These are phyloP conservation scores for Mrakia blollopis DNA, from an alignment of 768 basidiomycete genomes.

Conservation along the genomic window DNA sequence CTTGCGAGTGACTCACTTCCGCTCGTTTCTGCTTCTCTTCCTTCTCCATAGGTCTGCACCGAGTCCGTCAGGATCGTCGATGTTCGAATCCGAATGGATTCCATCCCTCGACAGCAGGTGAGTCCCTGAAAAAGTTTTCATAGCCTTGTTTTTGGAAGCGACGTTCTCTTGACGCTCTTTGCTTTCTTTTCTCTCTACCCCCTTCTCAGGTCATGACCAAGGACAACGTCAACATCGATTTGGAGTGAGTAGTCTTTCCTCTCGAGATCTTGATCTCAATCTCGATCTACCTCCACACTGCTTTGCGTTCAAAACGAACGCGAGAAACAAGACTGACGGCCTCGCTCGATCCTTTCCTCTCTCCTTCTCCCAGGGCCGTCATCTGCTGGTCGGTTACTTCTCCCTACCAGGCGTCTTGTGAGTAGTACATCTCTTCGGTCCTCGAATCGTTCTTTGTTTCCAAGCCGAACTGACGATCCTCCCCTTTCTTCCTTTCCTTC, in stretches of 20 bases:
- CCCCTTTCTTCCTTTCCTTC: too few species aligned
- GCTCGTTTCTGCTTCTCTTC: neutral
- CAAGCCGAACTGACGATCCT: too few species aligned
- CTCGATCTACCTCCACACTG: too few species aligned
- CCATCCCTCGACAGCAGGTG: constrained; percentile 69
- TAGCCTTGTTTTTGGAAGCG: too few species aligned
- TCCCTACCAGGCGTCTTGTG: constrained; percentile 67
- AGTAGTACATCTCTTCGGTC: too few species aligned
- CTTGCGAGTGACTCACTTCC: neutral
- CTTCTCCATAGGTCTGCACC: constrained; percentile 83
- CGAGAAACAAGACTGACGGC: constrained; percentile 45
- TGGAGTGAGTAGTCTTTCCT: too few species aligned
- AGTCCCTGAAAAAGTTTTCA: too few species aligned
- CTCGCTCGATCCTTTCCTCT: neutral
- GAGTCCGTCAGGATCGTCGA: constrained; percentile 81
- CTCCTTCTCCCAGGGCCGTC: constrained; percentile 31
- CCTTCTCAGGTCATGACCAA: constrained; percentile 82
- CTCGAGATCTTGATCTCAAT: too few species aligned
- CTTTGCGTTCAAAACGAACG: too few species aligned
- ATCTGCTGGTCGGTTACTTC: constrained; percentile 64
- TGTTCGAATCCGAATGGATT: constrained; percentile 90
- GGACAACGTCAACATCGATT: constrained; percentile 81
- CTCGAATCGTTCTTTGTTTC: too few species aligned
- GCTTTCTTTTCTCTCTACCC: constrained; percentile 39
- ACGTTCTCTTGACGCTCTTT: too few species aligned